These are phyloP conservation scores for Colletotrichum lini DNA, from an alignment of 2,329 filamentous ascomycete species.

Conservation along the genomic window DNA sequence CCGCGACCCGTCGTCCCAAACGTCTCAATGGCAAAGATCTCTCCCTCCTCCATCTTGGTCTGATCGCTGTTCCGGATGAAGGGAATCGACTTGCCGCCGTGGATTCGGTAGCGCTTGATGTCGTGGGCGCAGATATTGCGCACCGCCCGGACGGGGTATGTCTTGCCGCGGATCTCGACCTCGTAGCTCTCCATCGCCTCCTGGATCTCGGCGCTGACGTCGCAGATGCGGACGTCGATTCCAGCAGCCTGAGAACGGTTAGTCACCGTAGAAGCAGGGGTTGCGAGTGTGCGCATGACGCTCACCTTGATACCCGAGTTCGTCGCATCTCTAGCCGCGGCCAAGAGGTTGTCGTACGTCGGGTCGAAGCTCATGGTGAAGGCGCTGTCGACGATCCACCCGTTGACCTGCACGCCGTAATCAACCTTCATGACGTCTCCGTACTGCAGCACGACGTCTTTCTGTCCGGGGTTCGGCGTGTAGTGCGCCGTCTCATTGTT, in stretches of 20 bases:
- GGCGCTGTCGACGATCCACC: constrained; percentile 84
- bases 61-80: constrained; percentile 91
- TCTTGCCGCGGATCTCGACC: constrained; percentile 84
- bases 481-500: constrained; percentile 91
- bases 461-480: constrained; percentile 89
- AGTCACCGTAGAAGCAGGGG: not conserved
- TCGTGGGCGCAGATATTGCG: constrained; percentile 92
- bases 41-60: constrained; percentile 98
- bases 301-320: constrained; percentile 82
- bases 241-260: constrained; percentile 67
- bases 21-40: constrained; percentile 95
- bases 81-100: constrained; percentile 92
- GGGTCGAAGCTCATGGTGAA: constrained; percentile 85
- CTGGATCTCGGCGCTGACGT: constrained; percentile 87
- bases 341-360: constrained; percentile 81
- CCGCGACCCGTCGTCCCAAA: constrained; percentile 95
- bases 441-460: constrained; percentile 75
- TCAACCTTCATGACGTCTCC: constrained; percentile 88
- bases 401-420: constrained; percentile 85
- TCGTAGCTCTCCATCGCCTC: constrained; percentile 96
- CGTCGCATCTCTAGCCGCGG: constrained; percentile 81
- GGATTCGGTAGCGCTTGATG: constrained; percentile 90
- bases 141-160: constrained; percentile 86
- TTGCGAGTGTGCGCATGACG: rapidly evolving
- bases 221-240: constrained; percentile 90